phyloP scores from a whole-genome alignment of 1,284 basidiomycete genomes.

The Rhodotorula sp. region DNA sequence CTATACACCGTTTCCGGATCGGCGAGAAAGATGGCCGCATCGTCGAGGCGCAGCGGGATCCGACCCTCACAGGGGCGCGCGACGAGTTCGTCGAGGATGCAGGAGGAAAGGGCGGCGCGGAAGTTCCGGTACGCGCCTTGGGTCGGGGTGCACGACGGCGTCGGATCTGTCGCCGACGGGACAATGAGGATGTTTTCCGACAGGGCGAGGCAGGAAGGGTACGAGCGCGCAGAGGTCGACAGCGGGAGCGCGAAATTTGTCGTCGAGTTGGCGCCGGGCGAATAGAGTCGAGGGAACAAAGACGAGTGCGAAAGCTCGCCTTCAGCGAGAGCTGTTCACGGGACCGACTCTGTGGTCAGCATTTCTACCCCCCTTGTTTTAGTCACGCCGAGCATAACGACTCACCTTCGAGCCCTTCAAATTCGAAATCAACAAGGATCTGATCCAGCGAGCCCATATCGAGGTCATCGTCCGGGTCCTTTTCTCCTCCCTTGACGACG shows the following conservation, averaged over 20 bases:
- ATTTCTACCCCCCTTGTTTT: no score
- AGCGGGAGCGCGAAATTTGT: conserved; percentile 1
- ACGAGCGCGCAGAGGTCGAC: conserved; percentile 4
- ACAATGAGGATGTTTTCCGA: conserved; percentile 13
- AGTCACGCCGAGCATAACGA: no score
- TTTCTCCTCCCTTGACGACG: conserved; percentile 13
- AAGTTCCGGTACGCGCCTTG: conserved; percentile 15
- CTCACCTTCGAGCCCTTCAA: conserved; percentile 26
- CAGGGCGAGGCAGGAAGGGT: conserved; percentile 29
- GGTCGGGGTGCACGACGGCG: neutral
- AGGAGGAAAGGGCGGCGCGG: neutral
- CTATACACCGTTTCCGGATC: neutral
- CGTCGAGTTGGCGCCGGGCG: neutral
- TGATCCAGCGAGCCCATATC: neutral
- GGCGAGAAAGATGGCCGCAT: conserved; percentile 3
- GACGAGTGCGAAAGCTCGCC: conserved; percentile 28
- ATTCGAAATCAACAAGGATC: neutral
- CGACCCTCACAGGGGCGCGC: neutral
- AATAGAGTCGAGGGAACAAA: conserved; percentile 33
- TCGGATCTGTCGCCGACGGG: neutral
- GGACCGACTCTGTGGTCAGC: no score
- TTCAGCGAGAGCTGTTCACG: conserved; percentile 14
- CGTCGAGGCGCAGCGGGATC: neutral
- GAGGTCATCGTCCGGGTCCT: neutral
- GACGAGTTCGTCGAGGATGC: conserved; percentile 13